Percentiles rank a stretch among this genome's conserved stretches.
Evolutionary conservation across 1,284 basidiomycete species (phyloP).

Genomic region (Serendipita sp.): DNA sequence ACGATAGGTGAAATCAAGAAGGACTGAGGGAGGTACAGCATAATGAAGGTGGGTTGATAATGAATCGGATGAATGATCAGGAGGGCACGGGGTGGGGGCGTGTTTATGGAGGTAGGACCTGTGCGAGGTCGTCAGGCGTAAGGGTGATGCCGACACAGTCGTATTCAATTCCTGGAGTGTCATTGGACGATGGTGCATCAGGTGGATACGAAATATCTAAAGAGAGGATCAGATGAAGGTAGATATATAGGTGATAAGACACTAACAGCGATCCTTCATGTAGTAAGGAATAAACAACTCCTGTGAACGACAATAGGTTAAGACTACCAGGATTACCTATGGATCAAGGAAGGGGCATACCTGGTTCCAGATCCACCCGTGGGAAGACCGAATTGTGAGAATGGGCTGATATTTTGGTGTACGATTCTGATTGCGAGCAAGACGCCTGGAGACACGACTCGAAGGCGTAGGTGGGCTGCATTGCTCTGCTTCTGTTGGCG

Average conservation of each 20-base stretch:
- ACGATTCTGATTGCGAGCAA: neutral
- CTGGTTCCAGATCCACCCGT: constrained; percentile 6
- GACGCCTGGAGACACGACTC: neutral
- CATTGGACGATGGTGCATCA: neutral
- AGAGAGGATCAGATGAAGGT: neutral
- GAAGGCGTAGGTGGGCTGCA: neutral
- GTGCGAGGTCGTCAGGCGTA: neutral
- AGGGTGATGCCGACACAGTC: constrained; percentile 2
- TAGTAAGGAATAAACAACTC: constrained; percentile 1
- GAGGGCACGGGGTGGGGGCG: neutral
- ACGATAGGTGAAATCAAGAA: neutral
- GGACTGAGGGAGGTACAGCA: neutral
- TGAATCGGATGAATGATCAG: constrained; percentile 1
- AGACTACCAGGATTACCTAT: neutral
- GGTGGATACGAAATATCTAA: constrained; percentile 3
- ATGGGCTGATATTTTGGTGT: constrained; percentile 6
- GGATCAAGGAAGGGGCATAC: neutral
- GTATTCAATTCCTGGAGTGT: neutral
- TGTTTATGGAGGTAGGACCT: constrained; percentile 4
- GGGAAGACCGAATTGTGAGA: constrained; percentile 5
- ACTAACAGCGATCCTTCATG: constrained; percentile 3
- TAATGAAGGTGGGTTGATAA: neutral
- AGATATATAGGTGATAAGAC: neutral
- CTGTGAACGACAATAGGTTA: neutral
- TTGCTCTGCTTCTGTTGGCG: neutral